Base-by-base conservation (phyloP, 78 protist genomes). In the Pigoraptor vietnamica region DNA sequence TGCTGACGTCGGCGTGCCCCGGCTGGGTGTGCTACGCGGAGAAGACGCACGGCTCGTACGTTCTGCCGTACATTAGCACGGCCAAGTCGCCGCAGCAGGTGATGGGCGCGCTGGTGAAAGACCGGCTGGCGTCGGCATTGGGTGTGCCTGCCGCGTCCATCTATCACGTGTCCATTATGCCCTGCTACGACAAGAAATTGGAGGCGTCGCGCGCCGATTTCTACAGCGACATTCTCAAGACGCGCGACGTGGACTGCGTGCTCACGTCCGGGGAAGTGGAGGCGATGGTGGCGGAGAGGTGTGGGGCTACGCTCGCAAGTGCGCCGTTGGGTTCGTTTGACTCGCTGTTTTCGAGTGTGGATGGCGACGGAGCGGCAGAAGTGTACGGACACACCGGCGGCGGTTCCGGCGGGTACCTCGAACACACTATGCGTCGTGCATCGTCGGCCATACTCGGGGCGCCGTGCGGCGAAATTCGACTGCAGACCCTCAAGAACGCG, bases 1-100 rank as follows among this genome's bases (percentile, higher is more conserved):
- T 97, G 93, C 36, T 98, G 24, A 82, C 97, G 9, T 95, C 97
- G 1, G 93, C 98, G 37, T 98, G 99, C 91, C 99, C 99, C 0
- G 97, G 99, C 24, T 98, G 98, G 98, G 94, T 98, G 37, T 98
- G 99, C 94, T 98, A 95, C 39, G 98, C 98, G 0, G 99, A 98
- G 92, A 98, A 98, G 94, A 92, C 93, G 33, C 96, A 95, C 79
- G 96, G 96, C 6, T 91, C 82, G 39, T 90, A 35, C 32, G 86
- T 96, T 6, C 93, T 98, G 40, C 98, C 98, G 0, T 93, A 95
- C 93, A 93, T 98, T 56, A 92, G 95, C 56, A 48, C 94, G 0
- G 92, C 94, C 14, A 97, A 94, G 91, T 96, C 98, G 36, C 98
- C 99, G 23, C 99, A 98, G 95, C 98, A 95, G 91, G 94, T 98